These are phyloP conservation scores for Cenchrus americanus DNA, from an alignment of 176 grass and related monocot species.

Conservation along the genomic window DNA sequence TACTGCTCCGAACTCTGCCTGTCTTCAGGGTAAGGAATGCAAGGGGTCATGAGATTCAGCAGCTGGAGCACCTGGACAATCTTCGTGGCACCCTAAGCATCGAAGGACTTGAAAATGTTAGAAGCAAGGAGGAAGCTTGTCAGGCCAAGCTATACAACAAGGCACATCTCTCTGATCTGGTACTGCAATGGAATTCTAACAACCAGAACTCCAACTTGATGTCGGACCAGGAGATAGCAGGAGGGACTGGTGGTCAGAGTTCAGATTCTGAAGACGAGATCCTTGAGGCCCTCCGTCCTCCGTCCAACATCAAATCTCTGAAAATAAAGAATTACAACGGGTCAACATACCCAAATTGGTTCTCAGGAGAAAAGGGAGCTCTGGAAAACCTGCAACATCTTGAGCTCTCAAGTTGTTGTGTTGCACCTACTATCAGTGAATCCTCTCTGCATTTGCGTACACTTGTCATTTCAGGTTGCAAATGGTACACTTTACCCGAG, in stretches of 20 bases:
- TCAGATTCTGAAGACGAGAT: background rate
- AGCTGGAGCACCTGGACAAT: conserved; percentile 31
- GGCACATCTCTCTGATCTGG: background rate
- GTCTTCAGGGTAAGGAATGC: background rate
- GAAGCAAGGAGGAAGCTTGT: conserved; percentile 21
- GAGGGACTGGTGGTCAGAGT: background rate
- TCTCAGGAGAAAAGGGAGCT: background rate
- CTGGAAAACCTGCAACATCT: background rate
- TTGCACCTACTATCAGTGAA: background rate
- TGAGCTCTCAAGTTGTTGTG: background rate
- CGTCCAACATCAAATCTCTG: background rate
- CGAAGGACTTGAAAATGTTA: background rate
- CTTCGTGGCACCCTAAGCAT: background rate
- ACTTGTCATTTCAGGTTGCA: background rate
- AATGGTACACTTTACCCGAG: background rate
- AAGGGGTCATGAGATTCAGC: conserved; percentile 20
- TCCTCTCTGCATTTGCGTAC: background rate
- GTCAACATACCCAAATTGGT: conserved; percentile 11
- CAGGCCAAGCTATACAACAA: conserved; percentile 13
- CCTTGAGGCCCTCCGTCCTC: conserved; percentile 30
- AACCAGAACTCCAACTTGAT: background rate
- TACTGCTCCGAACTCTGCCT: background rate
- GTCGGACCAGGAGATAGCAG: background rate
- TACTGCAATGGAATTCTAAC: background rate
- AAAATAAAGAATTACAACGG: background rate